Percentiles rank a stretch among this genome's conserved stretches.
Conservation (phyloP, 176 grass and related monocot genomes). For the Phyllostachys edulis region DNA sequence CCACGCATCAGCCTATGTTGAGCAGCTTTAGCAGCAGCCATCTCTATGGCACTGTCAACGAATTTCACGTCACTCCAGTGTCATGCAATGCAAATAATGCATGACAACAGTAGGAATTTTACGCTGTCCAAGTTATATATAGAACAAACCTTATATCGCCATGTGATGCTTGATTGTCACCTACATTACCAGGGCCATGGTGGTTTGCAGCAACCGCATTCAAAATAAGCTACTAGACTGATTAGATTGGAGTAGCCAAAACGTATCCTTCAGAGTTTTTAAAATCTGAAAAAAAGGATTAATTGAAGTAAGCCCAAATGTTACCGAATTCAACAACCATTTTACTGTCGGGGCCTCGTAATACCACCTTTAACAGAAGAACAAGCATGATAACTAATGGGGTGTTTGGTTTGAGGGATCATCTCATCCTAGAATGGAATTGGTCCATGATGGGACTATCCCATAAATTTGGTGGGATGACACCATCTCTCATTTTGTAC, state of each 20-base stretch:
- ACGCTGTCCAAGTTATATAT: neutral
- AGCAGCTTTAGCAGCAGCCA: slow-evolving; percentile 91
- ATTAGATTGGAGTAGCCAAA: slow-evolving; percentile 85
- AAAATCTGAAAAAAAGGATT: slow-evolving; percentile 60
- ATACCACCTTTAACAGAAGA: slow-evolving; percentile 12
- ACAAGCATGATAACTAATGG: neutral
- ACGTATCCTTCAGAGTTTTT: slow-evolving; percentile 69
- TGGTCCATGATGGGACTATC: neutral
- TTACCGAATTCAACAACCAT: neutral
- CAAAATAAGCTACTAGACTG: slow-evolving; percentile 71
- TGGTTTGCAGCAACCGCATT: slow-evolving; percentile 65
- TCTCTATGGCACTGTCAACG: slow-evolving; percentile 62
- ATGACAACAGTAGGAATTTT: neutral
- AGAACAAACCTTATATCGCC: slow-evolving; percentile 60
- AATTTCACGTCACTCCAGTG: slow-evolving; percentile 14
- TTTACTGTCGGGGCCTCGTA: neutral
- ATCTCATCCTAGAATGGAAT: no score
- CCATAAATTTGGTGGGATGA: neutral
- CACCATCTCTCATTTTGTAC: neutral
- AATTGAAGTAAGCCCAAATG: slow-evolving; percentile 1
- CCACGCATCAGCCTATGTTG: slow-evolving; percentile 82
- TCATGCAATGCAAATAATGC: neutral
- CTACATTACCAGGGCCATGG: slow-evolving; percentile 41
- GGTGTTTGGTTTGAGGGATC: neutral
- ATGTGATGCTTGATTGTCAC: slow-evolving; percentile 38